Evolutionary conservation across 1,139 yeast species (phyloP).

Genomic region (Torulaspora globosa): DNA sequence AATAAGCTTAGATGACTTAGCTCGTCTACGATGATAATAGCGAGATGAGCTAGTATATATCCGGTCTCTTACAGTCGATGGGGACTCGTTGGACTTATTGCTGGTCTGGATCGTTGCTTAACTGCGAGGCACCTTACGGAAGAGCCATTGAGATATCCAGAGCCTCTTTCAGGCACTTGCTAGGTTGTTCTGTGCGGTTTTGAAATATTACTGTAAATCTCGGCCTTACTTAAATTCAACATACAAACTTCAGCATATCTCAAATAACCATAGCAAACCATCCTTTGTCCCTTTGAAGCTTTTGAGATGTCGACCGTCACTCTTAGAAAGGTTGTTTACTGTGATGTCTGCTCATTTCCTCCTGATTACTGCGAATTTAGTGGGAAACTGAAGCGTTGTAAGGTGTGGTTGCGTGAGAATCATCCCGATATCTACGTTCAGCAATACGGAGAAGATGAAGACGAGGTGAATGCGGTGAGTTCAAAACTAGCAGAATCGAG

Average conservation of each 20-base stretch:
- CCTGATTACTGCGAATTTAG: constrained; percentile 96
- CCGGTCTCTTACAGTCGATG: neutral
- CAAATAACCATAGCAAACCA: neutral
- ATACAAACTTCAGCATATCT: neutral
- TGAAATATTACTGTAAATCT: neutral
- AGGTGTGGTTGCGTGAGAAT: constrained; percentile 67
- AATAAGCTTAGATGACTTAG: neutral
- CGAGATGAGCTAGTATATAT: neutral
- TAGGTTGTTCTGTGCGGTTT: neutral
- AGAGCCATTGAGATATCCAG: neutral
- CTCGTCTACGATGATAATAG: neutral
- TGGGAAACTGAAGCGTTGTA: constrained; percentile 74
- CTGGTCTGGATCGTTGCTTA: neutral
- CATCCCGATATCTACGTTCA: constrained; percentile 54
- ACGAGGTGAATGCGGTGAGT: constrained; percentile 25
- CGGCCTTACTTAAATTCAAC: neutral
- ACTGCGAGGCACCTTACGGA: neutral
- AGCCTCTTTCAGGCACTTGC: too few species aligned
- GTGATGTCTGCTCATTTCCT: constrained; percentile 83
- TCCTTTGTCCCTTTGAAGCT: neutral
- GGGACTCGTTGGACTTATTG: neutral
- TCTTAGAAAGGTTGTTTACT: constrained; percentile 56
- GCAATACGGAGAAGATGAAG: constrained; percentile 44
- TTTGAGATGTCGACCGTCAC: constrained; percentile 7
- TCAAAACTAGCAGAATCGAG: constrained; percentile 32